Percentiles rank a stretch among this genome's conserved stretches.
phyloP scores from a whole-genome alignment of 176 grass and related monocot genomes.

The Oryza brachyantha region DNA sequence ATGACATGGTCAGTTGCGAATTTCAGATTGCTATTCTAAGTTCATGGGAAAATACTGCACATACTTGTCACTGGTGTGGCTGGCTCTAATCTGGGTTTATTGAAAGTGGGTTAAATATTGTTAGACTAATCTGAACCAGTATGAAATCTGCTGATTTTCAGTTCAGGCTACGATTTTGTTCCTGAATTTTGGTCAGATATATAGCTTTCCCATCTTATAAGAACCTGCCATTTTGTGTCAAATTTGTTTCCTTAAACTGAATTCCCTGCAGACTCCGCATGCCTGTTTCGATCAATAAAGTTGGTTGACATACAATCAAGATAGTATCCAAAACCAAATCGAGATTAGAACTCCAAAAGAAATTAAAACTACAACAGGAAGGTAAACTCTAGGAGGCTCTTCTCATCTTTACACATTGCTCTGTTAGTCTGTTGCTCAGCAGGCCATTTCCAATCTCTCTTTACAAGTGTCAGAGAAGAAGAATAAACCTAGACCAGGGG shows the following conservation, averaged over 20 bases:
- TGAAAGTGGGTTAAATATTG: conserved; percentile 13
- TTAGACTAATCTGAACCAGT: background rate
- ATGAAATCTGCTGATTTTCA: background rate
- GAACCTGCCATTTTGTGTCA: background rate
- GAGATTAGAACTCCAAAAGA: background rate
- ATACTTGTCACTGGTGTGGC: background rate
- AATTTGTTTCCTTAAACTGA: background rate
- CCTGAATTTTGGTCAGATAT: background rate
- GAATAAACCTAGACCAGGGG: background rate
- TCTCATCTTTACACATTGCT: background rate
- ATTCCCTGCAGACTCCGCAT: background rate
- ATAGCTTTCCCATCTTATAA: background rate
- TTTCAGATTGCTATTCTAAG: conserved; percentile 2
- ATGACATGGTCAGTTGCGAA: conserved; percentile 8
- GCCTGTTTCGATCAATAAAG: too few relatives aligned
- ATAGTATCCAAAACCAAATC: background rate
- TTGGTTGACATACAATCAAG: background rate
- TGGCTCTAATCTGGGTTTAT: background rate
- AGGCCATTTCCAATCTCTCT: background rate
- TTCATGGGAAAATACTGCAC: background rate
- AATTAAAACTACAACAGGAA: background rate
- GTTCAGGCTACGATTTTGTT: background rate
- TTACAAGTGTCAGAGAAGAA: background rate
- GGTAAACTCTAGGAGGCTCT: background rate
- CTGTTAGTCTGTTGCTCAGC: background rate